Evolutionary conservation across 306 rosid species (phyloP), one percentile per base, ranked within the genome.

Genomic region (Clitoria ternatea): DNA sequence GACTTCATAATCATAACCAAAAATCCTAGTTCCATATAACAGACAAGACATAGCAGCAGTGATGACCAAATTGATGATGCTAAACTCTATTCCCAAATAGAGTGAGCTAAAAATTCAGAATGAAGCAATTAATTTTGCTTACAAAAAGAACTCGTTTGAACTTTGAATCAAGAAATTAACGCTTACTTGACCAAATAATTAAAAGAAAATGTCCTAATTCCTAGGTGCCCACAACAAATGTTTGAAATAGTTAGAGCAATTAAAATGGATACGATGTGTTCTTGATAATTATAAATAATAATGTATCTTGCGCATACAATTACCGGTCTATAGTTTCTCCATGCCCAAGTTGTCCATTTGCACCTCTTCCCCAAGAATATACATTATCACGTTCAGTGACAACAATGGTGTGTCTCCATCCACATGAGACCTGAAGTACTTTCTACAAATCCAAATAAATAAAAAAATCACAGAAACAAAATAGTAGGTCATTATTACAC

Each of bases 301-400:
- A 19, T 33, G 33, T 1, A 32, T n/a, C n/a, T 27, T 62, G 55
- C 14, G 36, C 32, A 35, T 45, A 39, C 20, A 70, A 61, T 81
- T 86, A 93, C 98, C 93, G 26, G 75, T 93, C 97, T 71, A 80
- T 60, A 40, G 85, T 84, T 77, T 88, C 89, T 5, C 96, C 97
- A 76, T 84, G 90, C 61, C 98, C 98, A 67, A 93, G 98, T 81
- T 93, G 98, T 60, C 98, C 98, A 84, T 88, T 93, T 70, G 97
- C 89, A 53, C 98, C 98, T 75, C 98, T 88, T 62, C 98, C 98
- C 98, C 98, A 93, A 33, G 97, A 90, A 82, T 82, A 93, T 66
- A 93, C 90, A 83, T 88, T 88, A 66, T 74, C 80, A 33, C 50
- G 77, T 62, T 88, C 92, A 35, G 98, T 87, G 27, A 93, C 80